Base-by-base conservation (phyloP, 148 eudicot genomes). In the Diospyros lotus region DNA sequence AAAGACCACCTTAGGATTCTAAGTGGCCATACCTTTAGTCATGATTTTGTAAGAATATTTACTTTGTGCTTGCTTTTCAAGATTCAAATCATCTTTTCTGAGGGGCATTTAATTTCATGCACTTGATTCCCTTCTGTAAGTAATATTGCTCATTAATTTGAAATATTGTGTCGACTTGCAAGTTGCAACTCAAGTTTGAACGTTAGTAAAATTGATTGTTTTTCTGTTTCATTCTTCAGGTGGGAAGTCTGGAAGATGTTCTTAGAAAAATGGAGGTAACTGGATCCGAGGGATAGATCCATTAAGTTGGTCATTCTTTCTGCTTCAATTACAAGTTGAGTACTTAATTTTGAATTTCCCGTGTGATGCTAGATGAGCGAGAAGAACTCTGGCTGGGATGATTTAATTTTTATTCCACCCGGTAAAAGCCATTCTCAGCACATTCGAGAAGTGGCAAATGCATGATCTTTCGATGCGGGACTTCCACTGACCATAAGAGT, bases 241-340 rank as follows among this genome's bases (percentile, higher is more conserved):
- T 95, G 50, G 98, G 97, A 64, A 95, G 92, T 80, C 80, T 95
- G 82, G 98, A 95, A 86, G 94, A 95, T 78, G 97, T 94, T 79
- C 83, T 94, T 79, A 94, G 83, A 80, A 94, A 89, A 84, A 94
- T 92, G 98, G 98, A 94, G 98, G 98, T 94, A 81, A 65, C 64
- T 28, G 48, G 55, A 72, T 50, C 64, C 64, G 62, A 63, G 66
- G 41, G 39, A 39, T 66, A 53, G 58, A 55, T 66, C 18, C 6
- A 2, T 12, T 45, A 45, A 38, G n/a, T 4, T 44, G 39, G 50
- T 60, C 8, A 2, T 60, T 65, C 54, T 9, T 39, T 15, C 58
- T 15, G 42, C 65, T 48, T 58, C 28, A 42, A 28, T 28, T 28
- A 28, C 28, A 28, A 28, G 28, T 28, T 28, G 28, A 28, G 28